phyloP scores from a whole-genome alignment of 495 filamentous ascomycete species.

The Hypomontagnella submonticulosa region DNA sequence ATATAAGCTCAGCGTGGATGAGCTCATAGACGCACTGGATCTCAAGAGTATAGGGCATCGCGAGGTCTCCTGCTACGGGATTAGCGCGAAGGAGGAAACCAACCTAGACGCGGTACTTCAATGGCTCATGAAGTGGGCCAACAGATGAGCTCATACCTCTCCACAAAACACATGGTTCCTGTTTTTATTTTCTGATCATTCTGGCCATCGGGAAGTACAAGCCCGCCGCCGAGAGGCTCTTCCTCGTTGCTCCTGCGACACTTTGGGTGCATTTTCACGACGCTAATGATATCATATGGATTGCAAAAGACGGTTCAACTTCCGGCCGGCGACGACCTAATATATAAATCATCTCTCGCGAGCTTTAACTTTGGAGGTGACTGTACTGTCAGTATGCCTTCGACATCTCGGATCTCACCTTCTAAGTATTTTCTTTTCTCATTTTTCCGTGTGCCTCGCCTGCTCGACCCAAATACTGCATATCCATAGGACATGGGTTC shows the following conservation, averaged over 20 bases:
- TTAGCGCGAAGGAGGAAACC: conserved; percentile 97
- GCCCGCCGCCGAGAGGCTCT: conserved; percentile 13
- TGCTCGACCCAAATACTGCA: conserved; percentile 43
- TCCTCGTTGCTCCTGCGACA: conserved; percentile 39
- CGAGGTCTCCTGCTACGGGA: conserved; percentile 98
- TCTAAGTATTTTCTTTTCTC: conserved; percentile 34
- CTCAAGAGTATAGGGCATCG: conserved; percentile 89
- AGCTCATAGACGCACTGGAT: conserved; percentile 92
- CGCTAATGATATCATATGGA: conserved; percentile 48
- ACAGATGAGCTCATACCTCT: conserved; percentile 55
- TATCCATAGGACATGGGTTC: conserved; percentile 40
- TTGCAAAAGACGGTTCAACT: conserved; percentile 53
- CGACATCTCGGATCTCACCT: conserved; percentile 35
- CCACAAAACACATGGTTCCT: conserved; percentile 19
- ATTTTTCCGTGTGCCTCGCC: conserved; percentile 39
- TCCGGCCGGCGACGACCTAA: conserved; percentile 60
- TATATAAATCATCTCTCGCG: conserved; percentile 52
- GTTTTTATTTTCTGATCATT: conserved; percentile 7
- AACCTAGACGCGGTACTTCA: conserved; percentile 97
- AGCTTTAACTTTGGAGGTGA: conserved; percentile 40
- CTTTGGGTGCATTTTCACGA: conserved; percentile 49
- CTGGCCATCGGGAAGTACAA: conserved; percentile 24
- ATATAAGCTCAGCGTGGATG: conserved; percentile 88
- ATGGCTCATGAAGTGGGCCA: conserved; percentile 92
- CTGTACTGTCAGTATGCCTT: conserved; percentile 41